These are phyloP conservation scores for Kwoniella bestiolae DNA, from an alignment of 768 basidiomycete genomes.

Conservation along the genomic window DNA sequence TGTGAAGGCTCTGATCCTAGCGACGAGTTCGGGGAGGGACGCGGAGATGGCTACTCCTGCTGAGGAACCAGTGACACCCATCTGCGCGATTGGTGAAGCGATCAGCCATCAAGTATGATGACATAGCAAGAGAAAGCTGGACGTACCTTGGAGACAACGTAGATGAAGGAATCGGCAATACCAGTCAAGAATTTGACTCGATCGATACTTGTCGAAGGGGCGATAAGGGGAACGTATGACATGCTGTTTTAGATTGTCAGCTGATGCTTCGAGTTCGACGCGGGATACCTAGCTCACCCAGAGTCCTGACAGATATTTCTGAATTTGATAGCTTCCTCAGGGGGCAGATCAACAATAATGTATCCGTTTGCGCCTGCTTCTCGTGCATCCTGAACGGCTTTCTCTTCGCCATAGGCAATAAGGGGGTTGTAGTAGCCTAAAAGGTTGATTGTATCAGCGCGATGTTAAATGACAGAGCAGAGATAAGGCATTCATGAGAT, in stretches of 20 bases:
- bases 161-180: slow-evolving; percentile 97
- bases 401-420: slow-evolving; percentile 92
- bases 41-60: slow-evolving; percentile 68
- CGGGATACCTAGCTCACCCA: slow-evolving; percentile 63
- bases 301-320: slow-evolving; percentile 80
- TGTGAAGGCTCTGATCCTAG: slow-evolving; percentile 77
- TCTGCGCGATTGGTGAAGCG: slow-evolving; percentile 61
- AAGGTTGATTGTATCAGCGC: background rate
- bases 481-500: background rate
- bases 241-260: slow-evolving; percentile 63
- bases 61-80: slow-evolving; percentile 97
- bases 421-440: slow-evolving; percentile 97
- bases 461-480: too few species aligned
- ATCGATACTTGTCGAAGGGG: slow-evolving; percentile 84
- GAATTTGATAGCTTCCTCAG: slow-evolving; percentile 91
- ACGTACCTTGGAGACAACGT: slow-evolving; percentile 91
- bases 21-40: slow-evolving; percentile 79
- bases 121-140: background rate
- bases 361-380: slow-evolving; percentile 95
- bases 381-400: slow-evolving; percentile 83
- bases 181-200: slow-evolving; percentile 88
- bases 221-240: slow-evolving; percentile 92
- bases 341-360: slow-evolving; percentile 96
- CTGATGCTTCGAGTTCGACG: background rate
- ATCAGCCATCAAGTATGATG: background rate